A percentile compares a stretch with the other conserved stretches of the same genome.
Evolutionary conservation across 129 eudicot genomes (phyloP).

Genomic region (carrot (Daucus carota)): DNA sequence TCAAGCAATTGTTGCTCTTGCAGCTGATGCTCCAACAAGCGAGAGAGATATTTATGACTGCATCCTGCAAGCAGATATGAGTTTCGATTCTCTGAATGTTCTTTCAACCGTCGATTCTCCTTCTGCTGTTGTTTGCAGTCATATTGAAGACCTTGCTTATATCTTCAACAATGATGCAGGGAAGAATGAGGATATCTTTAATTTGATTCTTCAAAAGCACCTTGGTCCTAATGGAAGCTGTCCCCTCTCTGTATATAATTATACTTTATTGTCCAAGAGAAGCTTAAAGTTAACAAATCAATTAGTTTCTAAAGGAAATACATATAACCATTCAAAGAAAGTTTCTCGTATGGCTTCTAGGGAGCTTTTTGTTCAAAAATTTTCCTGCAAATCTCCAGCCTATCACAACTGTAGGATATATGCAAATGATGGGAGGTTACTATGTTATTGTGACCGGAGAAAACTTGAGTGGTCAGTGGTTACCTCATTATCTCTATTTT

Average conservation of each 20-base stretch:
- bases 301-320: constrained; percentile 35
- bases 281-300: constrained; percentile 30
- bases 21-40: constrained; percentile 42
- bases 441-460: constrained; percentile 87
- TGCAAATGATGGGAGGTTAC: constrained; percentile 85
- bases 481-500: not conserved
- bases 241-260: constrained; percentile 66
- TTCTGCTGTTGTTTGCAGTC: constrained; percentile 60
- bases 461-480: constrained; percentile 85
- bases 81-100: constrained; percentile 29
- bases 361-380: constrained; percentile 77
- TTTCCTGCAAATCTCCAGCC: constrained; percentile 93
- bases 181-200: constrained; percentile 40
- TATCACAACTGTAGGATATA: constrained; percentile 95
- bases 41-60: constrained; percentile 38
- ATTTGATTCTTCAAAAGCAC: constrained; percentile 36
- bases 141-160: constrained; percentile 44
- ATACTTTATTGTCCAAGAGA: constrained; percentile 49
- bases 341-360: constrained; percentile 69
- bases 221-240: constrained; percentile 72
- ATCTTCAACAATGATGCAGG: constrained; percentile 36
- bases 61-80: constrained; percentile 54
- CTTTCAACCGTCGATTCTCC: constrained; percentile 34
- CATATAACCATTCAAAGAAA: constrained; percentile 39
- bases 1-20: constrained; percentile 63